Conservation (phyloP, 2,329 filamentous ascomycete genomes). For the Colletotrichum musicola region DNA sequence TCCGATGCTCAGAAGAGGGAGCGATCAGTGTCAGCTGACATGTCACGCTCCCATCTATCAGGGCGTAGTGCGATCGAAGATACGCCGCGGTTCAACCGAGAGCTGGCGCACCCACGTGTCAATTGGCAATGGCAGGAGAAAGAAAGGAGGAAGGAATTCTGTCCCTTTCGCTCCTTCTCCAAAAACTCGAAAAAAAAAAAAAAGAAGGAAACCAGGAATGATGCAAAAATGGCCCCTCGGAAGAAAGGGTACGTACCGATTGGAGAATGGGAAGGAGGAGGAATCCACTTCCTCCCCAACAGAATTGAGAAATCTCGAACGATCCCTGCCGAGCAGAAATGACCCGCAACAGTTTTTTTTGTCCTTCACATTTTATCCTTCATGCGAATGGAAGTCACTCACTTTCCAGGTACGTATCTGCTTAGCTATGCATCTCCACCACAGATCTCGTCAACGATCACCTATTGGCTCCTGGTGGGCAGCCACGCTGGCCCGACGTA, state of each 20-base stretch:
- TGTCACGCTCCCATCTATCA: slow-evolving; percentile 1
- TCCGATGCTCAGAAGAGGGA: slow-evolving; percentile 13
- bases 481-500: slow-evolving; percentile 27
- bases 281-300: slow-evolving; percentile 34
- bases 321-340: slow-evolving; percentile 33
- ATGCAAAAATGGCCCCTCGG: background rate
- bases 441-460: too few relatives aligned
- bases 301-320: slow-evolving; percentile 32
- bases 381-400: too few relatives aligned
- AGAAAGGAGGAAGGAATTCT: too few relatives aligned
- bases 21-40: slow-evolving; percentile 13
- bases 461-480: background rate
- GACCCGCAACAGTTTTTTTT: slow-evolving; percentile 25
- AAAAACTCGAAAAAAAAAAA: background rate
- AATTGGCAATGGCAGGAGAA: too few relatives aligned
- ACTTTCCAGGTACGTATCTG: too few relatives aligned
- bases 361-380: too few relatives aligned
- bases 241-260: slow-evolving; percentile 3
- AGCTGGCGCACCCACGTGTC: too few relatives aligned
- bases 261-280: slow-evolving; percentile 1
- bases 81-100: slow-evolving; percentile 19
- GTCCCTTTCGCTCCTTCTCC: background rate
- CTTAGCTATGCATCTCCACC: too few relatives aligned
- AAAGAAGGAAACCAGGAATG: background rate
- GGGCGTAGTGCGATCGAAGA: background rate